Evolutionary conservation across 2,329 filamentous ascomycete species (phyloP).

Genomic region (Erysiphe pulchra): DNA sequence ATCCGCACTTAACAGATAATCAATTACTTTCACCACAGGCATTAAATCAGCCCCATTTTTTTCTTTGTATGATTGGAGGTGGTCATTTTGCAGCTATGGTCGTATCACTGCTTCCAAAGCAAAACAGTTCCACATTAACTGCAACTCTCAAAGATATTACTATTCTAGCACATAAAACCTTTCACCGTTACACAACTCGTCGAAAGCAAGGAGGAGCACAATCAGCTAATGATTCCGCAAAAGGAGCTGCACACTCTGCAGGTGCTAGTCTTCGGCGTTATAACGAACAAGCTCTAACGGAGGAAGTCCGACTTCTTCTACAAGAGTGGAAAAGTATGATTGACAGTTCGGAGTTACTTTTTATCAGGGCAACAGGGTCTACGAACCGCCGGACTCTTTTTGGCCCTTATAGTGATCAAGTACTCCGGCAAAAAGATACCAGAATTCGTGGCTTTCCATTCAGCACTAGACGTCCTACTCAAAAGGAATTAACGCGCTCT

Average conservation of each 20-base stretch:
- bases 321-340: conserved; percentile 68
- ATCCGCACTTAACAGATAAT: conserved; percentile 2
- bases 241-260: conserved; percentile 79
- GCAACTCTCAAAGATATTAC: conserved; percentile 59
- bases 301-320: conserved; percentile 66
- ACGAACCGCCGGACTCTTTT: conserved; percentile 75
- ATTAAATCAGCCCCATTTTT: conserved; percentile 46
- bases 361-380: conserved; percentile 67
- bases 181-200: conserved; percentile 88
- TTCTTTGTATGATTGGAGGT: conserved; percentile 95
- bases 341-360: conserved; percentile 61
- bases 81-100: conserved; percentile 96
- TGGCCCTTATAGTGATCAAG: conserved; percentile 72
- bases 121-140: conserved; percentile 36
- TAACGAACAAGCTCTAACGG: conserved; percentile 71
- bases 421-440: conserved; percentile 53
- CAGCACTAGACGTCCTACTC: conserved; percentile 71
- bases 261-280: conserved; percentile 75
- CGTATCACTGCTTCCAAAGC: conserved; percentile 61
- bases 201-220: conserved; percentile 92
- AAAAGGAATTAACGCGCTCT: conserved; percentile 78
- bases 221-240: conserved; percentile 80
- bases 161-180: conserved; percentile 87
- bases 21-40: no score
- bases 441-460: conserved; percentile 78